Evolutionary conservation across 2,329 filamentous ascomycete species (phyloP).

Genomic region (Hymenoscyphus infarciens): DNA sequence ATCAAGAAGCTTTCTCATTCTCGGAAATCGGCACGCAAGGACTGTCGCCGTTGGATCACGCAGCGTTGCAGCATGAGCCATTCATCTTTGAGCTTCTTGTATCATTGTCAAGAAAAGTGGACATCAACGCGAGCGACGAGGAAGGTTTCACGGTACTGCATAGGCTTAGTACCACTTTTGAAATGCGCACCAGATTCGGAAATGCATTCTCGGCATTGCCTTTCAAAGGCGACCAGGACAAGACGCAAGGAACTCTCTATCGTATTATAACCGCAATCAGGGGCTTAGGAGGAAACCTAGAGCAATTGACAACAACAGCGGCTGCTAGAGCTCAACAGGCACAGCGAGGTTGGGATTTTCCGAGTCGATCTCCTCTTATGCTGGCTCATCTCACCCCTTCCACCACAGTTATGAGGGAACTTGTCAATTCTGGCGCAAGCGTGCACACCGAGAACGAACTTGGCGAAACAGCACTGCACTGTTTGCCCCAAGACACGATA

Average conservation of each 20-base stretch:
- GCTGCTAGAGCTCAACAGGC: not conserved
- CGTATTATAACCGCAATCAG: not conserved
- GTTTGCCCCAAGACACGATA: not conserved
- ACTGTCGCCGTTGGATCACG: not conserved
- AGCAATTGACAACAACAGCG: not conserved
- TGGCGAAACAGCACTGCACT: not conserved
- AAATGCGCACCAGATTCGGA: not conserved
- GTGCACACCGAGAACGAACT: not conserved
- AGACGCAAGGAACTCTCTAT: not conserved
- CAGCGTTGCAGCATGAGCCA: not conserved
- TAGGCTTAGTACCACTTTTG: not conserved
- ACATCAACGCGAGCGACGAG: not conserved
- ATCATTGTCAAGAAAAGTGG: not conserved
- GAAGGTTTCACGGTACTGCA: constrained; percentile 1
- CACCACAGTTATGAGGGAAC: not conserved
- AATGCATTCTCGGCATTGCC: not conserved
- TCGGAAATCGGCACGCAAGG: not conserved
- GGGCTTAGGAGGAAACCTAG: not conserved
- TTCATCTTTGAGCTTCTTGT: not conserved
- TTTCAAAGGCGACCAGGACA: not conserved
- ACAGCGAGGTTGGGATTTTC: not conserved
- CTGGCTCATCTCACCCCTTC: not conserved
- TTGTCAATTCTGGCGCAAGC: not conserved
- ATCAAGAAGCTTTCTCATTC: not conserved
- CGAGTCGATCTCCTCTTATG: not conserved